A percentile compares a stretch with the other conserved stretches of the same genome.
phyloP scores from a whole-genome alignment of 2,329 filamentous ascomycete species.

The Colletotrichum destructivum region DNA sequence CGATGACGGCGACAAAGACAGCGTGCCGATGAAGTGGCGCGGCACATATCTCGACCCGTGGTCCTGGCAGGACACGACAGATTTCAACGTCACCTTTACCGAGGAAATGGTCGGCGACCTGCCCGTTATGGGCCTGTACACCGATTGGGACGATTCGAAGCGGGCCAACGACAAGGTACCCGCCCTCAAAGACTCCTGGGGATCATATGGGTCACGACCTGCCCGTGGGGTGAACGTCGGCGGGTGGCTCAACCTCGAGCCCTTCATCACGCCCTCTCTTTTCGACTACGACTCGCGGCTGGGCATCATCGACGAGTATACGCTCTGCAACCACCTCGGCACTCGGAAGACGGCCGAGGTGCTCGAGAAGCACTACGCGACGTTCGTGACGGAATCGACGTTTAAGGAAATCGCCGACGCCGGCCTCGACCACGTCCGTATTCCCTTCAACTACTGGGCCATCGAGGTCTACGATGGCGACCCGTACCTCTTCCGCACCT shows the following conservation, averaged over 20 bases:
- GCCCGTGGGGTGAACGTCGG: conserved; percentile 94
- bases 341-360: conserved; percentile 72
- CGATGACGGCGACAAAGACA: conserved; percentile 66
- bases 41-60: conserved; percentile 90
- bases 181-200: conserved; percentile 81
- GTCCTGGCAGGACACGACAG: conserved; percentile 89
- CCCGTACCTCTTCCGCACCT: conserved; percentile 87
- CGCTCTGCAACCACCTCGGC: conserved; percentile 80
- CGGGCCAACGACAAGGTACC: conserved; percentile 86
- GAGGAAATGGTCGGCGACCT: conserved; percentile 86
- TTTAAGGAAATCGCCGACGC: conserved; percentile 89
- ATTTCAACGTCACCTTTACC: conserved; percentile 97
- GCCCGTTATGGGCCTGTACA: conserved; percentile 91
- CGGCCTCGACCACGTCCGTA: conserved; percentile 96
- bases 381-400: conserved; percentile 87
- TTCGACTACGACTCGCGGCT: conserved; percentile 78
- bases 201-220: conserved; percentile 81
- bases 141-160: conserved; percentile 87
- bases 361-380: conserved; percentile 92
- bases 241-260: conserved; percentile 94
- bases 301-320: conserved; percentile 90
- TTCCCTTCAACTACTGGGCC: conserved; percentile 96
- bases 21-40: conserved; percentile 76
- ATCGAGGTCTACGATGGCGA: conserved; percentile 88
- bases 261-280: conserved; percentile 94